phyloP scores from a whole-genome alignment of 768 basidiomycete species.

The Tephrocybe sp. region DNA sequence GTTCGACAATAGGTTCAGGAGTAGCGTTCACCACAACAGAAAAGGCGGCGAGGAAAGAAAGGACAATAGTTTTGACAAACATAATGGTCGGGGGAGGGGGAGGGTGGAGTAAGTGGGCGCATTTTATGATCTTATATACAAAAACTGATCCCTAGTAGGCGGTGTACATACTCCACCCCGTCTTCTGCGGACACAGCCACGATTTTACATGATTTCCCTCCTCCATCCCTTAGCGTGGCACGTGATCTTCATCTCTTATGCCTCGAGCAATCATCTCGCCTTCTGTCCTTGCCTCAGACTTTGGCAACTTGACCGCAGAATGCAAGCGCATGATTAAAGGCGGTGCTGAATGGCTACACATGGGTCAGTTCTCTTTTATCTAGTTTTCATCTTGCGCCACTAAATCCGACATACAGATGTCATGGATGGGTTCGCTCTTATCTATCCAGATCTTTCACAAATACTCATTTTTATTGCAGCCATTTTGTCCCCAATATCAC shows the following conservation, averaged over 20 bases:
- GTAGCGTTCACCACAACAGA: slow-evolving; percentile 33
- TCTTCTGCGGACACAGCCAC: slow-evolving; percentile 3
- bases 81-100: slow-evolving; percentile 25
- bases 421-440: slow-evolving; percentile 83
- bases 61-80: slow-evolving; percentile 36
- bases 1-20: slow-evolving; percentile 26
- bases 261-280: slow-evolving; percentile 92
- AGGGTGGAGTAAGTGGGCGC: slow-evolving; percentile 8
- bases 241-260: slow-evolving; percentile 40
- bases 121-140: not conserved
- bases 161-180: not conserved
- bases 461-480: slow-evolving; percentile 37
- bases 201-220: slow-evolving; percentile 8
- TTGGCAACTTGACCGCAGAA: slow-evolving; percentile 92
- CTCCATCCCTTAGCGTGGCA: not conserved
- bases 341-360: slow-evolving; percentile 97
- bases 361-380: slow-evolving; percentile 57
- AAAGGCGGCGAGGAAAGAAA: slow-evolving; percentile 33
- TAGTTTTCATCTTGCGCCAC: slow-evolving; percentile 1
- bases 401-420: slow-evolving; percentile 58
- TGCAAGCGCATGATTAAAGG: slow-evolving; percentile 94
- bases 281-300: slow-evolving; percentile 95
- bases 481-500: slow-evolving; percentile 99
- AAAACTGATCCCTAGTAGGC: slow-evolving; percentile 3
- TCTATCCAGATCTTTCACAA: slow-evolving; percentile 6